phyloP scores from a whole-genome alignment of 2,329 filamentous ascomycete species.

The Fusarium subtropicale region DNA sequence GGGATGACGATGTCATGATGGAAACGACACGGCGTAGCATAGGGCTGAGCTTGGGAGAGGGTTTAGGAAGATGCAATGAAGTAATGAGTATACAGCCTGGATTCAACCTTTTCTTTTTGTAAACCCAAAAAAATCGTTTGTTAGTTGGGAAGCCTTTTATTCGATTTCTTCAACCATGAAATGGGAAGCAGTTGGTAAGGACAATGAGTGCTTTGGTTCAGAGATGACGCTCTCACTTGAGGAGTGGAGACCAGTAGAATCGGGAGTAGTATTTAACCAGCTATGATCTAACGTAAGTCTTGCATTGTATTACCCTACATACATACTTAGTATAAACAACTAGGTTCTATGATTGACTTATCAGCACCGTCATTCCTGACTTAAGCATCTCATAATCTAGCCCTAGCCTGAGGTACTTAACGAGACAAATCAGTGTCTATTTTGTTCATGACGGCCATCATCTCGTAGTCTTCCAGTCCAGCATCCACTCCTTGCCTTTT shows the following conservation, averaged over 20 bases:
- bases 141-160: neutral
- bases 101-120: neutral
- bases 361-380: neutral
- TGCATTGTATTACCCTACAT: neutral
- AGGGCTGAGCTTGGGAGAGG: conserved; percentile 3
- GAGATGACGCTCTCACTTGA: conserved; percentile 35
- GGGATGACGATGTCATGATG: conserved; percentile 56
- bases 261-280: conserved; percentile 9
- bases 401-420: neutral
- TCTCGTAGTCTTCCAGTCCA: conserved; percentile 41
- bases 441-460: conserved; percentile 36
- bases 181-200: conserved; percentile 9
- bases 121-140: neutral
- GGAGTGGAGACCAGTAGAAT: conserved; percentile 28
- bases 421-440: neutral
- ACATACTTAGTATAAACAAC: neutral
- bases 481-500: conserved; percentile 26
- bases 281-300: conserved; percentile 10
- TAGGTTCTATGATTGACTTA: neutral
- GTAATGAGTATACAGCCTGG: neutral
- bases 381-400: neutral
- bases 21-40: conserved; percentile 51
- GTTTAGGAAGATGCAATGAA: neutral
- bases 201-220: conserved; percentile 31
- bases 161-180: neutral